A percentile compares a stretch with the other conserved stretches of the same genome.
phyloP scores from a whole-genome alignment of 257 asterid genomes.

The Solanum verrucosum region DNA sequence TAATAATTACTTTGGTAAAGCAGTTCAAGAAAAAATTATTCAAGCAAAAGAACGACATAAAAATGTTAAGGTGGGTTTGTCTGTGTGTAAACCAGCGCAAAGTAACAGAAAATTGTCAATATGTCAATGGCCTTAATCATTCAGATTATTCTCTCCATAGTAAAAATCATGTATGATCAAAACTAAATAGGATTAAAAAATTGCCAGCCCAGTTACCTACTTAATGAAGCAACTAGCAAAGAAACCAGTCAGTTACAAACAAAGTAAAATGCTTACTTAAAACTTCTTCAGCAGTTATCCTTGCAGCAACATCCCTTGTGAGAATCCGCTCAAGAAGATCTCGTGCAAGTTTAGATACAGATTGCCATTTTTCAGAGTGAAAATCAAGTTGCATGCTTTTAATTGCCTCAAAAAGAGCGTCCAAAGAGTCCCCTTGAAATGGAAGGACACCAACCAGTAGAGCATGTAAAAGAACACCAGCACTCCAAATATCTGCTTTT shows the following conservation, averaged over 20 bases:
- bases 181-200: not conserved
- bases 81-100: not conserved
- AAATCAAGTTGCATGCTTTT: conserved; percentile 30
- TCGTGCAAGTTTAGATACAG: conserved; percentile 40
- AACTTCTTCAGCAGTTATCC: conserved; percentile 41
- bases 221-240: not conserved
- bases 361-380: conserved; percentile 28
- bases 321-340: conserved; percentile 38
- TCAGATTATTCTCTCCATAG: not conserved
- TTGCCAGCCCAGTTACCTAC: not conserved
- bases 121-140: not conserved
- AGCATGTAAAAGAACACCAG: conserved; percentile 41
- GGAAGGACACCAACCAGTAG: conserved; percentile 34
- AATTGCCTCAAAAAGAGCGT: conserved; percentile 28
- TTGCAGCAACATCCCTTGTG: conserved; percentile 29
- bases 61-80: not conserved
- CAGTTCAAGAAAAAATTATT: not conserved
- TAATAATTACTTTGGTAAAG: not conserved
- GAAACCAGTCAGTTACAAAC: not conserved
- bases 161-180: not conserved
- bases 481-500: conserved; percentile 42
- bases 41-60: not conserved
- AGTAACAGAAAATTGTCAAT: not conserved
- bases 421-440: conserved; percentile 31
- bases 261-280: conserved; percentile 20